Evolutionary conservation across 164 flowering plant species (phyloP), one percentile per base, ranked within the genome.

Genomic region (grape (Vitis vinifera)): DNA sequence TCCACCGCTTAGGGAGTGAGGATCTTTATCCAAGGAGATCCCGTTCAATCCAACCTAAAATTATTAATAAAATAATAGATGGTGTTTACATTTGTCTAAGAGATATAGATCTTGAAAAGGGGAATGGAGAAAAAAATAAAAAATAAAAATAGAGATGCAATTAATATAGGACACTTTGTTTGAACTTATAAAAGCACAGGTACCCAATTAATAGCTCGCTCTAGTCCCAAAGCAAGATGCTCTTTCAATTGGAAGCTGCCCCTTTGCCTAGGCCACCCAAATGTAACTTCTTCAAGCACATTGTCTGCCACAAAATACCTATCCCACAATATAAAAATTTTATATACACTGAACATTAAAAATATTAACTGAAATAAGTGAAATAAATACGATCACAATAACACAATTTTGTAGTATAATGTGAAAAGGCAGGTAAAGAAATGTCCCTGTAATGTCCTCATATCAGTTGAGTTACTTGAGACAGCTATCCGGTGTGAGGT

Each of bases 1-100:
- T 73, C 99, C 99, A 76, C 99, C 99, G 84, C 98, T 96, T n/a
- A 96, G 83, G 57, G 97, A 84, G 13, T 85, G 90, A 65, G 99
- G 99, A 81, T 91, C 90, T 80, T 86, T 87, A 69, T 91, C 93
- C 86, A 91, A 81, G 30, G 96, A 70, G 60, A 93, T 82, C 51
- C 91, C 92, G 61, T 77, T 81, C 71, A 93, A 78, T 66, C 99
- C 98, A 83, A 96, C 99, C 99, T 96, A 69, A 8, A 9, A 64
- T 62, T 23, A 56, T 19, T 9, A 55, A 66, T 15, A 19, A 59
- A 13, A 16, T 14, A 55, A 55, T 11, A 31, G 15, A 49, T 3
- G 37, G 19, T 44, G 37, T 17, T 65, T 3, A 17, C 15, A 49
- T 44, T 17, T 37, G 10, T 27, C n/a, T 62, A 44, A 64, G 13